A percentile compares a stretch with the other conserved stretches of the same genome.
Conservation (phyloP, 208 protist genomes). For the Trypanosoma cruzi region DNA sequence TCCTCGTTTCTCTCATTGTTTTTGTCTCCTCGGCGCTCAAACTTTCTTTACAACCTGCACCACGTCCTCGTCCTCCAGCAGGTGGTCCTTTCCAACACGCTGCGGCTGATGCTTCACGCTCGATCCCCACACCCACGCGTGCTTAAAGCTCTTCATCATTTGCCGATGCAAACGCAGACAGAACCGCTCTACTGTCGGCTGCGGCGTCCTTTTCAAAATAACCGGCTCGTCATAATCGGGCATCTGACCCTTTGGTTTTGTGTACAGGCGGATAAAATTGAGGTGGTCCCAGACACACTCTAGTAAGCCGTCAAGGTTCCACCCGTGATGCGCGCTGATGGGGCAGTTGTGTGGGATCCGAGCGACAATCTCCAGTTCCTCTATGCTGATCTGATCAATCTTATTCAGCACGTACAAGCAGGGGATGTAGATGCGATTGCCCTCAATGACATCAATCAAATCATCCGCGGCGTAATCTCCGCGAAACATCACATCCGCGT, state of each 20-base stretch:
- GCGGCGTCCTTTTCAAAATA: conserved; percentile 90
- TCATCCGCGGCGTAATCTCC: conserved; percentile 97
- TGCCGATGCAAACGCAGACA: conserved; percentile 98
- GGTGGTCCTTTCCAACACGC: conserved; percentile 97
- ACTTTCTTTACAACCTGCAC: conserved; percentile 98
- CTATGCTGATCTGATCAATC: conserved; percentile 98
- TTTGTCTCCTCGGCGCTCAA: conserved; percentile 39
- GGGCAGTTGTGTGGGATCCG: conserved; percentile 97
- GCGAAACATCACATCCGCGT: conserved; percentile 95
- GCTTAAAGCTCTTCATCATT: conserved; percentile 98
- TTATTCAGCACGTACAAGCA: conserved; percentile 98
- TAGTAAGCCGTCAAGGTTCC: conserved; percentile 98
- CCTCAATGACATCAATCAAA: conserved; percentile 98
- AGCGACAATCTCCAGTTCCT: conserved; percentile 97
- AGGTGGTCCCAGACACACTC: conserved; percentile 99
- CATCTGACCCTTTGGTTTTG: conserved; percentile 97
- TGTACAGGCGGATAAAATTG: conserved; percentile 97
- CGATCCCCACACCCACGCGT: conserved; percentile 98
- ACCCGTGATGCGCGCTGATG: conserved; percentile 96
- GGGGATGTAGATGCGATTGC: conserved; percentile 96
- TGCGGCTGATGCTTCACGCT: conserved; percentile 98
- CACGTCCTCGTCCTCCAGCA: conserved; percentile 98
- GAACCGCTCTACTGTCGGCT: conserved; percentile 95
- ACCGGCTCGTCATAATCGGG: conserved; percentile 98
- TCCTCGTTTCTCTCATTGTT: conserved; percentile 6